Conservation (phyloP, 192 early-diverging fungal genomes). For the Funneliformis geosporum region DNA sequence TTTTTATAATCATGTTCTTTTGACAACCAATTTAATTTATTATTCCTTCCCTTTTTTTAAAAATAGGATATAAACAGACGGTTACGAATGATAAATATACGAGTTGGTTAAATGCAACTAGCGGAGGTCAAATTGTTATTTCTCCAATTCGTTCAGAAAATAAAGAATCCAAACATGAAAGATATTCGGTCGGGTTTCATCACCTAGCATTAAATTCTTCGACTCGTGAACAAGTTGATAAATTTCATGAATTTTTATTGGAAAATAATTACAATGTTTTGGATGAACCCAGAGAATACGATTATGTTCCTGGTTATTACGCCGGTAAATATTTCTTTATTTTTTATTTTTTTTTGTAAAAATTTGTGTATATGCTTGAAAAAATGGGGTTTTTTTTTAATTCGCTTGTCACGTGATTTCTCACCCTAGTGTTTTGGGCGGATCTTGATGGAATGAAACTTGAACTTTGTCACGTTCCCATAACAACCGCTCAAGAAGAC, state of each 20-base stretch:
- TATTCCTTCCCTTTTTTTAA: neutral
- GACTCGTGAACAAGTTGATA: neutral
- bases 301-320: constrained; percentile 17
- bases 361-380: neutral
- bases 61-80: neutral
- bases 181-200: constrained; percentile 2
- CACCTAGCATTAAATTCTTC: constrained; percentile 11
- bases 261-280: constrained; percentile 1
- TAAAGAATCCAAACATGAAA: neutral
- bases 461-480: neutral
- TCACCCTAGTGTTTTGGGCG: neutral
- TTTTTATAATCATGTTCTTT: neutral
- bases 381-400: neutral
- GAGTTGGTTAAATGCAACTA: neutral
- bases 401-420: neutral
- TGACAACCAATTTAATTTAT: neutral
- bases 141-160: neutral
- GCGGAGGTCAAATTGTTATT: neutral
- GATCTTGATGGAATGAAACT: constrained; percentile 16
- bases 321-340: neutral
- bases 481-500: neutral
- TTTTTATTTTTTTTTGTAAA: neutral
- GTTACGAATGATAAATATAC: neutral
- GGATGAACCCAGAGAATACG: constrained; percentile 2
- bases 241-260: constrained; percentile 7